These are phyloP conservation scores for Antarctomyces pellizariae DNA, from an alignment of 495 filamentous ascomycete species.

Conservation along the genomic window DNA sequence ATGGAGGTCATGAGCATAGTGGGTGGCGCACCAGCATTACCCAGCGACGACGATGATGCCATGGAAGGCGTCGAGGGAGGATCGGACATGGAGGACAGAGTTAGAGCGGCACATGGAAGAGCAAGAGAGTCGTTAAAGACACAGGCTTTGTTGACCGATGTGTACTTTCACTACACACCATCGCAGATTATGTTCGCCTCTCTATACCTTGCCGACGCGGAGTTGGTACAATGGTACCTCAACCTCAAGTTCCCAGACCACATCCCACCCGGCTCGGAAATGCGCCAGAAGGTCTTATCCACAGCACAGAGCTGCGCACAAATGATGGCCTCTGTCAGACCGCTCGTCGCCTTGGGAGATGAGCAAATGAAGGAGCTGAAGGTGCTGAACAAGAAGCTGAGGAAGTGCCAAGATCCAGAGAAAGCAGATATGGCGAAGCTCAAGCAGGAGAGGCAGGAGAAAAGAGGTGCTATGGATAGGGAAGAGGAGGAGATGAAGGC, in stretches of 20 bases:
- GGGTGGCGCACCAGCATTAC: conserved; percentile 17
- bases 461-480: conserved; percentile 19
- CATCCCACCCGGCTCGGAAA: conserved; percentile 12
- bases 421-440: conserved; percentile 34
- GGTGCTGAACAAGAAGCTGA: conserved; percentile 46
- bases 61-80: conserved; percentile 1
- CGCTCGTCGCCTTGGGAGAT: conserved; percentile 3
- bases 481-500: conserved; percentile 18
- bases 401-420: conserved; percentile 53
- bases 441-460: conserved; percentile 26
- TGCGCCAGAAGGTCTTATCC: conserved; percentile 21
- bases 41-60: conserved; percentile 1
- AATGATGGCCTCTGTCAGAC: conserved; percentile 16
- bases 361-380: conserved; percentile 20
- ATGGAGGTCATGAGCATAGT: conserved; percentile 50
- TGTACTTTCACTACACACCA: conserved; percentile 88
- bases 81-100: conserved; percentile 22
- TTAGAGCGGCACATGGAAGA: conserved; percentile 40
- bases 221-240: conserved; percentile 49
- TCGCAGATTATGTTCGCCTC: conserved; percentile 80
- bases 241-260: conserved; percentile 36
- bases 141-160: conserved; percentile 68
- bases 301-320: conserved; percentile 25
- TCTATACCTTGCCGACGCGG: conserved; percentile 47
- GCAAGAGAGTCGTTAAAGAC: conserved; percentile 54